These are phyloP conservation scores for Eucalyptus pauciflora DNA, from an alignment of 345 rosid species.

Conservation along the genomic window DNA sequence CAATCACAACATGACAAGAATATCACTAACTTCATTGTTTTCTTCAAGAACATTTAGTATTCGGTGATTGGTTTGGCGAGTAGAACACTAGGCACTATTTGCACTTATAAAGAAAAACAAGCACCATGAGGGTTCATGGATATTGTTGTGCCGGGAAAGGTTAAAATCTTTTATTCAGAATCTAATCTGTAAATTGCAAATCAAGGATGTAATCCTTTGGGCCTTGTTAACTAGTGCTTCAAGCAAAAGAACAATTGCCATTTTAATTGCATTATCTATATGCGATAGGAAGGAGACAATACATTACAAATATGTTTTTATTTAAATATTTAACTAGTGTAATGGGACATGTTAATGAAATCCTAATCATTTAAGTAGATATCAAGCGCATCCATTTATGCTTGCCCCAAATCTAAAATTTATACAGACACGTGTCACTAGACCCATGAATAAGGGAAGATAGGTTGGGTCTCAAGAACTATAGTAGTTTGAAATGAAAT, in stretches of 20 bases:
- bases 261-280: fast-evolving
- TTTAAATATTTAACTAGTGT: no score
- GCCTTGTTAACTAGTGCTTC: neutral
- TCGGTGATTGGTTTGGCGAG: no score
- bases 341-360: no score
- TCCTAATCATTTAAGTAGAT: no score
- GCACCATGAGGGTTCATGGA: fast-evolving
- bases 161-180: no score
- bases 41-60: no score
- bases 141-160: fast-evolving
- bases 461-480: neutral
- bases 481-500: no score
- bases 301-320: no score
- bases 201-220: fast-evolving
- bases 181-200: neutral
- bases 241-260: fast-evolving
- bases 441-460: neutral
- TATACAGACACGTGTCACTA: neutral
- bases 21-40: no score
- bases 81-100: no score
- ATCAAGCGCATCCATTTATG: no score
- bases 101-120: no score
- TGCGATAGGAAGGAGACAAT: fast-evolving
- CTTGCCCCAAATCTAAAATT: neutral
- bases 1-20: neutral